Evolutionary conservation across 495 filamentous ascomycete genomes (phyloP).

Genomic region (Aspergillus taichungensis): DNA sequence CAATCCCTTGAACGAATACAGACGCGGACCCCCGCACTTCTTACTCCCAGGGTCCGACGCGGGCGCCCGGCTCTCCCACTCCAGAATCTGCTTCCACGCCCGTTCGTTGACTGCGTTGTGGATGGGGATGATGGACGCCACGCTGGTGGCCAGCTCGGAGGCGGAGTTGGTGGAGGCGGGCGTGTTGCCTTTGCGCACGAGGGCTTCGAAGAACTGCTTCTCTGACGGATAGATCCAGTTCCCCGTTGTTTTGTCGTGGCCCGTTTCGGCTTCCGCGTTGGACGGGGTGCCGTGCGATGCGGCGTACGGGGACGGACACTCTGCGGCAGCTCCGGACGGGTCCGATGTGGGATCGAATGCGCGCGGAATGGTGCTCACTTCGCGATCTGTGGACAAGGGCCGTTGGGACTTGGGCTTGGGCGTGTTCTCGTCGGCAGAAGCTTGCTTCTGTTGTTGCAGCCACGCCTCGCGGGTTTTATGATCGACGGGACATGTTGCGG

Average conservation of each 20-base stretch:
- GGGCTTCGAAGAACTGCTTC: conserved; percentile 89
- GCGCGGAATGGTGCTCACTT: conserved; percentile 77
- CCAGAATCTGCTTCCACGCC: conserved; percentile 73
- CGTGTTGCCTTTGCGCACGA: conserved; percentile 68
- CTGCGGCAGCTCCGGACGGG: conserved; percentile 20
- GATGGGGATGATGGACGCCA: conserved; percentile 87
- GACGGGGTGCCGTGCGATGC: conserved; percentile 44
- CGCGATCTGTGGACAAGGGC: conserved; percentile 50
- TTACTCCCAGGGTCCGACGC: conserved; percentile 43
- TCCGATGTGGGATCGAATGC: conserved; percentile 33
- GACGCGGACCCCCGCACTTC: conserved; percentile 68
- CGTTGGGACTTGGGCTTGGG: conserved; percentile 33
- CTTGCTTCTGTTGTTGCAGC: conserved; percentile 47
- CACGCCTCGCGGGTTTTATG: conserved; percentile 77
- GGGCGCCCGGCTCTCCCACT: conserved; percentile 65
- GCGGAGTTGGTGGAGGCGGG: conserved; percentile 31
- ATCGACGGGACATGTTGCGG: conserved; percentile 70
- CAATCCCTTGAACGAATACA: conserved; percentile 74
- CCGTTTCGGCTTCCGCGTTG: conserved; percentile 66
- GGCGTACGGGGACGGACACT: conserved; percentile 21
- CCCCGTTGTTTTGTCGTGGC: conserved; percentile 51
- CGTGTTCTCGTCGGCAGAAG: conserved; percentile 18
- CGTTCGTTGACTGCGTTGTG: conserved; percentile 96
- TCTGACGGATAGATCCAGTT: conserved; percentile 98
- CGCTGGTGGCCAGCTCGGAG: conserved; percentile 52